Base-by-base conservation (phyloP, 352 stramenopile genomes). In the Pythium graminicola region DNA sequence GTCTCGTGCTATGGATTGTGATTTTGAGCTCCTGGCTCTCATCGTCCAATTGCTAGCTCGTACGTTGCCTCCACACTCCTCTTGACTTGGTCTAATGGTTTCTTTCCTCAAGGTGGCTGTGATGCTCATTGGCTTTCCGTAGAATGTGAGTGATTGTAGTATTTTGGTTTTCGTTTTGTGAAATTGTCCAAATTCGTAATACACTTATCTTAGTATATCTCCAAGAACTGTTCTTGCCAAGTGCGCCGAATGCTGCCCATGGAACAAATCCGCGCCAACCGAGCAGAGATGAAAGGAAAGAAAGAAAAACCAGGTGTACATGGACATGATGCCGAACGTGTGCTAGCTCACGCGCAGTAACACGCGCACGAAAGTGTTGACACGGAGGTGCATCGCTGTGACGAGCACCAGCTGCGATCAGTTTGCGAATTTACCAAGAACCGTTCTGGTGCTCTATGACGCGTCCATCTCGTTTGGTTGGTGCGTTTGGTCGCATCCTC, bases 31-130 rank as follows among this genome's bases (percentile, higher is more conserved):
- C 60, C 46, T 73, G 64, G 54, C 71, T 76, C 53, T 49, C 50
- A 10, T 66, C 64, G 7, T 63, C 56, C 23, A 66, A 63, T 50
- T 76, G 73, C 50, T 73, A 64, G 67, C 28, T 76, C 27, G 64
- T 73, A 60, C 27, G 60, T 60, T 27, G 9, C 45, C 2, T 2
- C 38, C 9, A 26, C 32, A 16, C 50, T 2, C 4, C 27, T 41
- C 9, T 41, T 17, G 6, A 41, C 13, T 16, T 14, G 13, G 6
- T 41, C 35, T 41, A 41, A 41, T 41, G n/a, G n/a, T n/a, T n/a
- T n/a, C n/a, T n/a, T n/a, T n/a, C n/a, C n/a, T n/a, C n/a, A n/a
- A n/a, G n/a, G n/a, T n/a, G n/a, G n/a, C n/a, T n/a, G n/a, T n/a
- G n/a, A n/a, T n/a, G n/a, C n/a, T n/a, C n/a, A n/a, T n/a, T n/a